Conservation (phyloP, 805 yeast species). For the Candida stauntonica region DNA sequence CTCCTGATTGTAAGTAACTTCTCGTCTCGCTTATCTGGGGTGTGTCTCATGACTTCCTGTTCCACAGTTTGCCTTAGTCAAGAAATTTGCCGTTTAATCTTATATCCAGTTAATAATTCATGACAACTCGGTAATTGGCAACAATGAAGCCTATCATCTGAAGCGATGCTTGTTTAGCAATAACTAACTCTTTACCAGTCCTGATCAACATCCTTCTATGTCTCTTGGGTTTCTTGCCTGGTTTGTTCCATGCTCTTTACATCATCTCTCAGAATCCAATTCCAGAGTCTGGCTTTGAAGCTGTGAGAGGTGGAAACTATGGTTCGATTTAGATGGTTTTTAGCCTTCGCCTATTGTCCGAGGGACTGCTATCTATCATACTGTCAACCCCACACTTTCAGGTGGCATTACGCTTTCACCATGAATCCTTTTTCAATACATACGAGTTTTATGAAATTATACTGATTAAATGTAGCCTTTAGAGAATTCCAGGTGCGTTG, state of each 20-base stretch:
- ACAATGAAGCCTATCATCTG: no score
- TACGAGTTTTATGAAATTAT: neutral
- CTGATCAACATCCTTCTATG: conserved; percentile 58
- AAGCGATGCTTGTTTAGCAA: no score
- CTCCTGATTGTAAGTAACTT: conserved; percentile 44
- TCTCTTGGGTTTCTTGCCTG: conserved; percentile 64
- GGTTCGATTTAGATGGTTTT: conserved; percentile 21
- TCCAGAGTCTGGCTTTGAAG: conserved; percentile 24
- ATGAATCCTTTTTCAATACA: neutral
- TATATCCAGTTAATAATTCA: no score
- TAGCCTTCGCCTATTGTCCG: neutral
- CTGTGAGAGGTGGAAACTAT: conserved; percentile 18
- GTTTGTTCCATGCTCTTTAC: conserved; percentile 64
- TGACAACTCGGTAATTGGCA: no score
- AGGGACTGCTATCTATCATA: neutral
- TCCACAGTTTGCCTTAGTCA: neutral
- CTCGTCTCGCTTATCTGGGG: neutral
- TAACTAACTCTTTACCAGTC: no score
- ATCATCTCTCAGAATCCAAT: conserved; percentile 55
- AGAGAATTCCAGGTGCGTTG: neutral
- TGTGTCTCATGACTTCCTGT: neutral
- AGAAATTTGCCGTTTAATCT: neutral
- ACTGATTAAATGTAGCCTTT: neutral
- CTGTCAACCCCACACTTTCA: neutral
- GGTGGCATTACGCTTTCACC: neutral